Base-by-base conservation (phyloP, 768 basidiomycete genomes). In the Floccularia luteovirens region DNA sequence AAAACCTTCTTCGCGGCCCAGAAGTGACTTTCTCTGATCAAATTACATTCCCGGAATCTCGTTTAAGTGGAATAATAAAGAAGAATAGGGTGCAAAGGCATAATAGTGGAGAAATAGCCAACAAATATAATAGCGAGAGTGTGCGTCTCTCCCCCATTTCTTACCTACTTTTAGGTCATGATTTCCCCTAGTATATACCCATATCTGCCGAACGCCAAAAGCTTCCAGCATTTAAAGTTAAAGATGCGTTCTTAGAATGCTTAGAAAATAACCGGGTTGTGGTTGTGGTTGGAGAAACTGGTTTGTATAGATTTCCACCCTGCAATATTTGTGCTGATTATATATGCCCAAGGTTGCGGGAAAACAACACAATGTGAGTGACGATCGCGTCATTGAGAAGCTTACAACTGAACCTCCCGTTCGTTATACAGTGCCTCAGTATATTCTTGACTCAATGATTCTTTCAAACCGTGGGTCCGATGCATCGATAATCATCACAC, bases 221-320 rank as follows among this genome's bases (percentile, higher is more conserved):
- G 41, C 67, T 96, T 13, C 93, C 93, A 8, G 90, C 90, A 1
- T 94, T 84, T 62, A 54, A 69, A 17, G 74, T 77, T 8, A 73
- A 72, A 51, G 70, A 76, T 16, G 62, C 72, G 11, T 88, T 96
- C 48, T 59, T 91, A 34, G 41, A 62, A 11, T 53, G 68, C 16
- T 61, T 96, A 6, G 65, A 74, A 25, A 60, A 53, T 7, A 77
- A 76, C 48, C 67, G 80, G 35, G 86, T 83, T 2, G 72, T 92
- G 1, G 74, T 97, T 0, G 82, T 96, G 0, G 85, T 93, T 3
- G 93, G 93, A 31, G 92, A 94, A 60, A 91, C 89, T 37, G 88
- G 86, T 85, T 24, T 47, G 63, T 25, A 10, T 24, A 8, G 17
- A 19, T 8, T n/a, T n/a, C n/a, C n/a, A 34, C 10, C 17, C 11